Evolutionary conservation across 2,329 filamentous ascomycete species (phyloP).

Genomic region (Mycosphaerelloides madeirae): DNA sequence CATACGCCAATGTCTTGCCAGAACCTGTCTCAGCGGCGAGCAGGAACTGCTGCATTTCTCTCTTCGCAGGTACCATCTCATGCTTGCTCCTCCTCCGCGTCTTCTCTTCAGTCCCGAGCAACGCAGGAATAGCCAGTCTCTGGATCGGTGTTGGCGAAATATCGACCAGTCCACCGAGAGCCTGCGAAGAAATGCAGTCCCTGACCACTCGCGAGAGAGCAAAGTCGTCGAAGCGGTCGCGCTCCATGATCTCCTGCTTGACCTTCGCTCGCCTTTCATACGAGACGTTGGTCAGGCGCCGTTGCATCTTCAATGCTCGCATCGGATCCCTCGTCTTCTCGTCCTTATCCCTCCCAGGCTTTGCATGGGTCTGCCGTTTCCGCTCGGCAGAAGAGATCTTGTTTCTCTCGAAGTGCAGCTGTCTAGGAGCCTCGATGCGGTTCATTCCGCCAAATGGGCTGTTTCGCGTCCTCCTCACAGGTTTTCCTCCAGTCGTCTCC

Average conservation of each 20-base stretch:
- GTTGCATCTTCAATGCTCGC: constrained; percentile 94
- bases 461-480: constrained; percentile 38
- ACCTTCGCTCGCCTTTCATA: constrained; percentile 63
- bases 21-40: constrained; percentile 95
- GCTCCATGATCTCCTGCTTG: constrained; percentile 58
- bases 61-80: constrained; percentile 31
- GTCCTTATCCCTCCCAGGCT: constrained; percentile 32
- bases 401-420: constrained; percentile 24
- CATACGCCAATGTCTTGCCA: constrained; percentile 90
- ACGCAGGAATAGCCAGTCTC: constrained; percentile 75
- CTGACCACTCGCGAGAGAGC: constrained; percentile 67
- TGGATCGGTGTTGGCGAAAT: constrained; percentile 85
- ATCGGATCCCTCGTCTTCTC: constrained; percentile 52
- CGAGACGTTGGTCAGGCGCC: constrained; percentile 67
- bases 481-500: constrained; percentile 24
- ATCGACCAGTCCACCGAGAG: constrained; percentile 68
- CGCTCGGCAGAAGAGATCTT: constrained; percentile 39
- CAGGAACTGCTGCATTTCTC: constrained; percentile 61
- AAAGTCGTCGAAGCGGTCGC: constrained; percentile 79
- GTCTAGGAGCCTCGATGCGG: constrained; percentile 37
- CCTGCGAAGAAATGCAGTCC: constrained; percentile 66
- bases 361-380: constrained; percentile 53
- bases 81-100: constrained; percentile 28
- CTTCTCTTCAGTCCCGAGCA: constrained; percentile 57
- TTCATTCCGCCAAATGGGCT: constrained; percentile 60